phyloP scores from a whole-genome alignment of 2,329 filamentous ascomycete species.

The Stachybotrys echinatus region DNA sequence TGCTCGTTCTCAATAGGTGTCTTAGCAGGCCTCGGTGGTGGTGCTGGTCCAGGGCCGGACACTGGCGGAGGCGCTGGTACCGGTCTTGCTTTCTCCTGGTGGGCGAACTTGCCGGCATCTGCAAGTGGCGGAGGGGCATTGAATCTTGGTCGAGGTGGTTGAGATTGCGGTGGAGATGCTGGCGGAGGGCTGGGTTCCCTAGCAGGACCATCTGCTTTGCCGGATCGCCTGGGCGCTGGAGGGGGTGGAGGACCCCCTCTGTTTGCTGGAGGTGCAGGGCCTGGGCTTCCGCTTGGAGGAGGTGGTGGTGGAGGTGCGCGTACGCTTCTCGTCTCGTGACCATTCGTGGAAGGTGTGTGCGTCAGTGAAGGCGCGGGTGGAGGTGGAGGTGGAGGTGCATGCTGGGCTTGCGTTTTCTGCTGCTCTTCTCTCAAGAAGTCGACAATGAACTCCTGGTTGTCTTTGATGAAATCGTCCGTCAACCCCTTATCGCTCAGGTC shows the following conservation, averaged over 20 bases:
- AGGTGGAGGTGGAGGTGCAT: constrained; percentile 15
- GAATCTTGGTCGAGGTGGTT: constrained; percentile 61
- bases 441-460: constrained; percentile 65
- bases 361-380: constrained; percentile 20
- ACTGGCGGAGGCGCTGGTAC: constrained; percentile 14
- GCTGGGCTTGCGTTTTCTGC: constrained; percentile 24
- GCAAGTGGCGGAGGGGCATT: constrained; percentile 81
- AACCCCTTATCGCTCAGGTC: constrained; percentile 58
- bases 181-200: constrained; percentile 51
- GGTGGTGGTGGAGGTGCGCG: constrained; percentile 29
- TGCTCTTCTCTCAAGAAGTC: constrained; percentile 57
- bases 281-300: constrained; percentile 12
- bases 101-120: constrained; percentile 83
- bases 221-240: constrained; percentile 52
- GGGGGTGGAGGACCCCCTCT: constrained; percentile 25
- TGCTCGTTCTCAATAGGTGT: constrained; percentile 60
- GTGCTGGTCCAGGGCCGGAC: constrained; percentile 24
- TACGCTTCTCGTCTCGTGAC: constrained; percentile 20
- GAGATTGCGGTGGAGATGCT: constrained; percentile 62
- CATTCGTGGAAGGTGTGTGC: constrained; percentile 22
- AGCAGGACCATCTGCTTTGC: constrained; percentile 39
- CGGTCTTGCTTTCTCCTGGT: constrained; percentile 34
- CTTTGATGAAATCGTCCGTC: constrained; percentile 61
- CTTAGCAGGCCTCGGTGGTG: constrained; percentile 53
- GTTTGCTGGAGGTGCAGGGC: constrained; percentile 16